Evolutionary conservation across 2,329 filamentous ascomycete species (phyloP), one percentile per base, ranked within the genome.

Genomic region (Leptosphaerulina australis): DNA sequence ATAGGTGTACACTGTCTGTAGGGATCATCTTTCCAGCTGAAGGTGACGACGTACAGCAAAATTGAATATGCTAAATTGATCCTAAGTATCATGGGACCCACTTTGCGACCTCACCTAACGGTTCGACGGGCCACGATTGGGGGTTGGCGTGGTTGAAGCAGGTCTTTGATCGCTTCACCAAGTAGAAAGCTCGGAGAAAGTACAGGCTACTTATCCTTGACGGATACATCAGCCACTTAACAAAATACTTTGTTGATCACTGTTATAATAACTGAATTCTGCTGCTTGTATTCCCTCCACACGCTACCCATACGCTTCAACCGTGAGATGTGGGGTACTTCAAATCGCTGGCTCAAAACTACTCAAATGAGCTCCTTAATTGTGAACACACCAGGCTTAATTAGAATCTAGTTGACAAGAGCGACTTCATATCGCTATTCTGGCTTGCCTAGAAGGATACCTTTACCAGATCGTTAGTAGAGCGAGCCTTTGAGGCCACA

Each of bases 161-260:
- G 31, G 31, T 34, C n/a, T 57, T 60, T 45, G 26, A 59, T 50
- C 49, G 40, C 17, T 15, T 36, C 17, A 59, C 50, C 3, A 57
- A 55, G 38, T 31, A 11, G 7, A 58, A 55, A 47, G 38, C 53
- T 8, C 31, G 40, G 25, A 12, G 22, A 45, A 38, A 18, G 14
- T 55, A 47, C 17, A 35, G 48, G 12, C 30, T 59, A 26, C 47
- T 59, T n/a, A 54, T 58, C 33, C n/a, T 60, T 21, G 36, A 58
- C 24, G 44, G 58, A 34, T 40, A 60, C 46, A 44, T 49, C 20
- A 56, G 50, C 29, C 44, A 57, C 31, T 12, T 59, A 3, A 50
- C 53, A 21, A 41, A 25, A n/a, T 30, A 37, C 3, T 60, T 56
- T 38, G 52, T 58, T 18, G 38, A 56, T 5, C 58, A 53, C 22